phyloP scores from a whole-genome alignment of 116 monocot species.

The Phalaenopsis hybrid region DNA sequence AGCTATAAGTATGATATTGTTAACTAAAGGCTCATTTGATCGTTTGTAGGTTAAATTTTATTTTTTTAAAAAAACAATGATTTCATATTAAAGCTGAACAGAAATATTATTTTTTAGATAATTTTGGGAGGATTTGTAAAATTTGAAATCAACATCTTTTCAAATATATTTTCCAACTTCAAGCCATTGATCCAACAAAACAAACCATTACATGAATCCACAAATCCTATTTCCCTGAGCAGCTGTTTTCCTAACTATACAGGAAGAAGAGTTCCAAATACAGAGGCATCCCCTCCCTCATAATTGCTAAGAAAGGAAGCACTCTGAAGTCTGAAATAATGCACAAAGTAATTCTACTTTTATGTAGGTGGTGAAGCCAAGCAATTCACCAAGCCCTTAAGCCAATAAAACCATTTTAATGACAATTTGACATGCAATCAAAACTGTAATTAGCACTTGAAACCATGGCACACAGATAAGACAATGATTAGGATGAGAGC shows the following conservation, averaged over 20 bases:
- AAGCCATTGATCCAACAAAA: neutral
- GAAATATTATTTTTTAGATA: no score
- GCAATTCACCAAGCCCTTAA: no score
- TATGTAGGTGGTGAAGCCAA: no score
- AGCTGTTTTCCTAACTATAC: neutral
- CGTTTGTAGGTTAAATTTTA: no score
- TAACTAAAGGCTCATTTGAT: no score
- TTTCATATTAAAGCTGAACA: no score
- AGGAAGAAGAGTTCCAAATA: neutral
- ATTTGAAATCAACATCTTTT: no score
- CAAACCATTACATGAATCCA: neutral
- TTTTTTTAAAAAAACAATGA: no score
- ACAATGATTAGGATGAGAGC: slow-evolving; percentile 70
- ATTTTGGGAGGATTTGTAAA: no score
- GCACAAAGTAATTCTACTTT: neutral
- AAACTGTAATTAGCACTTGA: slow-evolving; percentile 37
- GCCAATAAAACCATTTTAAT: no score
- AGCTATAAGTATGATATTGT: no score
- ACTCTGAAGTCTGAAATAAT: neutral
- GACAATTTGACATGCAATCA: no score
- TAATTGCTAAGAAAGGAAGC: neutral
- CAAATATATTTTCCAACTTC: neutral
- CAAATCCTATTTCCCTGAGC: neutral
- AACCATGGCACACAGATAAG: slow-evolving; percentile 71
- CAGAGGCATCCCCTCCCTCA: neutral